Percentiles rank a stretch among this genome's conserved stretches.
These are phyloP conservation scores for Rhizophora apiculata DNA, from an alignment of 345 rosid genomes.

Conservation along the genomic window DNA sequence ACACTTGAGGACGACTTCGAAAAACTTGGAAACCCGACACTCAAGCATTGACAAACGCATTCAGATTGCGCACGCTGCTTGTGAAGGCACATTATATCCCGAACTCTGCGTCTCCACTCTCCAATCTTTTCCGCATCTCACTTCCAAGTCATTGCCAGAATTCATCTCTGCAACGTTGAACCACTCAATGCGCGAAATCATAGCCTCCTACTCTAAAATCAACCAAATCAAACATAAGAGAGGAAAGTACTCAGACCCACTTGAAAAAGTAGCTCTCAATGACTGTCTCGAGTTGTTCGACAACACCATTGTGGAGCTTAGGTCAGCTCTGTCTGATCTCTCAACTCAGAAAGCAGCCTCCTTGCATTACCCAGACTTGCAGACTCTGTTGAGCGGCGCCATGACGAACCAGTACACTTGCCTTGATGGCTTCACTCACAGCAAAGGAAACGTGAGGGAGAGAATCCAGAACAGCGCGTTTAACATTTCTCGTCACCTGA, in stretches of 20 bases:
- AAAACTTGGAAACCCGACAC: slow-evolving; percentile 20
- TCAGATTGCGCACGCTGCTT: slow-evolving; percentile 34
- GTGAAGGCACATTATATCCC: slow-evolving; percentile 52
- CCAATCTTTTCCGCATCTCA: slow-evolving; percentile 43
- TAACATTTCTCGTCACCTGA: slow-evolving; percentile 57
- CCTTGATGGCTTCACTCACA: slow-evolving; percentile 66
- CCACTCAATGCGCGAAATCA: slow-evolving; percentile 46
- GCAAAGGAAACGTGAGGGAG: slow-evolving; percentile 34
- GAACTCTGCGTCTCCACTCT: slow-evolving; percentile 65
- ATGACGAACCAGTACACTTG: slow-evolving; percentile 91
- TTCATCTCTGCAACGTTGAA: slow-evolving; percentile 50
- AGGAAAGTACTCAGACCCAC: slow-evolving; percentile 21
- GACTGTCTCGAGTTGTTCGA: slow-evolving; percentile 68
- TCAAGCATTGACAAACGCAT: slow-evolving; percentile 28
- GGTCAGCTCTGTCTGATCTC: slow-evolving; percentile 44
- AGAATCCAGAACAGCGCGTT: slow-evolving; percentile 38
- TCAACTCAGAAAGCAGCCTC: slow-evolving; percentile 23
- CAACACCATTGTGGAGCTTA: slow-evolving; percentile 45
- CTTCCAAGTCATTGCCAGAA: slow-evolving; percentile 14
- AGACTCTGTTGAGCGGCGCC: slow-evolving; percentile 62
- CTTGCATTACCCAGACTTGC: slow-evolving; percentile 43
- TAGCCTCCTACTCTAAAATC: slow-evolving; percentile 47
- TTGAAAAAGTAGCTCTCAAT: slow-evolving; percentile 45
- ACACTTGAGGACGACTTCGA: slow-evolving; percentile 5
- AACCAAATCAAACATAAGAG: slow-evolving; percentile 27